These are phyloP conservation scores for Apiotrichum brassicae DNA, from an alignment of 1,284 basidiomycete genomes.

Conservation along the genomic window DNA sequence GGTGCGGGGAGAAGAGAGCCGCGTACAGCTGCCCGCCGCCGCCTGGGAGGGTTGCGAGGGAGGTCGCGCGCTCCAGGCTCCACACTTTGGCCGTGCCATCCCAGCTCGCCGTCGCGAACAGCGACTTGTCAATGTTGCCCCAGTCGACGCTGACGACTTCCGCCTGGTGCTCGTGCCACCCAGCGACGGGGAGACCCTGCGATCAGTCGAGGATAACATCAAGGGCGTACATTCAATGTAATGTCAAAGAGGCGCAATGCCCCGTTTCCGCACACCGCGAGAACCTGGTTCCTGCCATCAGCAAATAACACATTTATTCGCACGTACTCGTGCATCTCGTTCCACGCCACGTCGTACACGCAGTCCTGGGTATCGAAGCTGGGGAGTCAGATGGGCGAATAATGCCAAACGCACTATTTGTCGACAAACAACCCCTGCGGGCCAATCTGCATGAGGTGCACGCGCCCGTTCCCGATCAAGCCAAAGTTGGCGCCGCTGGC, in stretches of 20 bases:
- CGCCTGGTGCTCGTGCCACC: slow-evolving; percentile 87
- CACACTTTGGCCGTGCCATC: slow-evolving; percentile 91
- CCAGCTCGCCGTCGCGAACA: slow-evolving; percentile 85
- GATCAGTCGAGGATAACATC: not conserved
- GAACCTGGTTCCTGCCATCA: slow-evolving; percentile 60
- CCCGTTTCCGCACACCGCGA: slow-evolving; percentile 83
- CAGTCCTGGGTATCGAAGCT: slow-evolving; percentile 94
- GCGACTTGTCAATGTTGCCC: slow-evolving; percentile 89
- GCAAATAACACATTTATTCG: slow-evolving; percentile 10
- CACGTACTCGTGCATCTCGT: slow-evolving; percentile 77
- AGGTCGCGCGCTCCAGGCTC: slow-evolving; percentile 71
- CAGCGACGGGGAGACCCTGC: slow-evolving; percentile 60
- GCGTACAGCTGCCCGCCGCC: slow-evolving; percentile 62
- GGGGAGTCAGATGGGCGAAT: not conserved
- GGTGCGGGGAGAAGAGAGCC: slow-evolving; percentile 84
- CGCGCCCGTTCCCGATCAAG: slow-evolving; percentile 83
- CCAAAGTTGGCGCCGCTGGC: slow-evolving; percentile 93
- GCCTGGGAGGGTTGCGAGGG: slow-evolving; percentile 73
- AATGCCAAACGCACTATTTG: slow-evolving; percentile 55
- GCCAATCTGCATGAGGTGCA: slow-evolving; percentile 61
- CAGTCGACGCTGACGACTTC: slow-evolving; percentile 96
- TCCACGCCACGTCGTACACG: slow-evolving; percentile 87
- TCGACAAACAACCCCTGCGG: slow-evolving; percentile 55
- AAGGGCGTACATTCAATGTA: slow-evolving; percentile 64
- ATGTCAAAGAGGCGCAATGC: slow-evolving; percentile 88